phyloP scores from a whole-genome alignment of 345 rosid genomes.

The Cardiospermum halicacabum region DNA sequence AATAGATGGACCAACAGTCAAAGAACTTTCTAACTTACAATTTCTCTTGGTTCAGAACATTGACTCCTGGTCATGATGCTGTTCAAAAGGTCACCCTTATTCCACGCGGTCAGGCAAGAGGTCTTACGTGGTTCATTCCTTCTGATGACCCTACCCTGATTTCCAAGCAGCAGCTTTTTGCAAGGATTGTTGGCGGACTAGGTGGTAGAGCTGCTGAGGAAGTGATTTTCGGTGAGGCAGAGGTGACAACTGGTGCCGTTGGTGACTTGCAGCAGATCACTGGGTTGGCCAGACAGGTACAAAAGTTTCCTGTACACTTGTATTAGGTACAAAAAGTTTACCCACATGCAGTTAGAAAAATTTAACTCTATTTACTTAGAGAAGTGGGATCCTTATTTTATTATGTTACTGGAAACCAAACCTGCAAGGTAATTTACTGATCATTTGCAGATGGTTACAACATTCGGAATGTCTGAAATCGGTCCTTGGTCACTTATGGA shows the following conservation, averaged over 20 bases:
- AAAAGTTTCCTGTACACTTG: too few relatives aligned
- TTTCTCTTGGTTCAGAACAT: constrained; percentile 47
- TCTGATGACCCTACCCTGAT: constrained; percentile 88
- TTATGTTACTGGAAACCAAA: not conserved
- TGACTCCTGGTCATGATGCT: constrained; percentile 96
- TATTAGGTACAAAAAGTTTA: too few relatives aligned
- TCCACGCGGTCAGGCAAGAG: constrained; percentile 96
- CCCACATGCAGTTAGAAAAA: too few relatives aligned
- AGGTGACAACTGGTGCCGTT: constrained; percentile 97
- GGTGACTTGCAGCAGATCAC: constrained; percentile 98
- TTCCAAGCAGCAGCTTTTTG: constrained; percentile 95
- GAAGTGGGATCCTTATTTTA: not conserved
- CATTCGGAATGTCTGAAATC: constrained; percentile 97
- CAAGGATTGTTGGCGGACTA: constrained; percentile 95
- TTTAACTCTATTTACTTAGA: too few relatives aligned
- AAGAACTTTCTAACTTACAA: constrained; percentile 2
- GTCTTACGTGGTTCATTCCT: constrained; percentile 99
- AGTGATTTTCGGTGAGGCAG: constrained; percentile 88
- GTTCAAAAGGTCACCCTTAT: constrained; percentile 91
- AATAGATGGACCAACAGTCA: not conserved
- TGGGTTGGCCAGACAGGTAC: constrained; percentile 90
- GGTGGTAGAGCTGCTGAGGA: constrained; percentile 99
- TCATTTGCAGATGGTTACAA: constrained; percentile 78
- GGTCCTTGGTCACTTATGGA: constrained; percentile 99
- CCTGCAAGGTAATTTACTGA: not conserved